Evolutionary conservation across 108 stramenopile genomes (phyloP).

Genomic region (Epipyxis sp.): DNA sequence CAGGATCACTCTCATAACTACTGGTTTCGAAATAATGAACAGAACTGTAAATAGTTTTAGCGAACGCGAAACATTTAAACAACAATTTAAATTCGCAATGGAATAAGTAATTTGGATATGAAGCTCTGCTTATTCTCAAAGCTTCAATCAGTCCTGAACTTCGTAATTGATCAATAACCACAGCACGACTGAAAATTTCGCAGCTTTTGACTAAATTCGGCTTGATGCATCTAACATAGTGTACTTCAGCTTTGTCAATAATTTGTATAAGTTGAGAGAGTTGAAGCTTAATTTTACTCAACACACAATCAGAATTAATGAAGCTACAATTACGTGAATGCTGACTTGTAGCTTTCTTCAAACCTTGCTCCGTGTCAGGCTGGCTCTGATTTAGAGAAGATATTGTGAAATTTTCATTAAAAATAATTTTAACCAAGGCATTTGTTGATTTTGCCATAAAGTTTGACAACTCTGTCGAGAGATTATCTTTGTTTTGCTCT

Average conservation of each 20-base stretch:
- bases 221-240: constrained; percentile 30
- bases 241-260: neutral
- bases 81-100: constrained; percentile 67
- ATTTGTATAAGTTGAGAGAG: constrained; percentile 1
- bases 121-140: constrained; percentile 71
- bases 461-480: constrained; percentile 8
- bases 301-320: neutral
- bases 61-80: too few species aligned
- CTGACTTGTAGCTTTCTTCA: constrained; percentile 21
- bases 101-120: constrained; percentile 77
- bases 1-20: too few species aligned
- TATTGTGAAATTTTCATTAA: too few species aligned
- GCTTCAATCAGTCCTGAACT: constrained; percentile 90
- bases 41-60: too few species aligned
- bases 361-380: too few species aligned
- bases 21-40: too few species aligned
- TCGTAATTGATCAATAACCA: constrained; percentile 75
- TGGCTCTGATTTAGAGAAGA: too few species aligned
- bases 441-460: neutral
- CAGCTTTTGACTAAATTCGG: neutral
- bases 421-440: constrained; percentile 3
- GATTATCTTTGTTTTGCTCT: constrained; percentile 40
- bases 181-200: constrained; percentile 54
- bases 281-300: neutral
- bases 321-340: neutral